A percentile compares a stretch with the other conserved stretches of the same genome.
Conservation (phyloP, 2,329 filamentous ascomycete species). For the Hypomyces rosellus region DNA sequence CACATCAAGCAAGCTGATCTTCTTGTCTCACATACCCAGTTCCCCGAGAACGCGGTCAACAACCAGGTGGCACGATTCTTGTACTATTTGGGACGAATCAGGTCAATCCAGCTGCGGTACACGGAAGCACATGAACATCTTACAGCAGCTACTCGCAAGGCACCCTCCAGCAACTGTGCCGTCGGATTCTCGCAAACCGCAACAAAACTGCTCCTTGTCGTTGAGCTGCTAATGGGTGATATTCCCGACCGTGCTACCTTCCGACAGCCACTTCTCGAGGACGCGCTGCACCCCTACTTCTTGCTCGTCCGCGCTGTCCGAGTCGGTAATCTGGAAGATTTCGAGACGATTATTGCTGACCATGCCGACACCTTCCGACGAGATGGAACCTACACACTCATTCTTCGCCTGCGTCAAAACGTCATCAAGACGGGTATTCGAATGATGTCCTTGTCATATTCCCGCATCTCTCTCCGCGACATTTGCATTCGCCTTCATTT, state of each 20-base stretch:
- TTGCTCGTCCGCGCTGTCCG: slow-evolving; percentile 90
- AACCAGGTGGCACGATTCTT: slow-evolving; percentile 97
- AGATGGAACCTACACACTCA: slow-evolving; percentile 92
- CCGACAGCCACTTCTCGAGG: slow-evolving; percentile 80
- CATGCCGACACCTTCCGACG: slow-evolving; percentile 81
- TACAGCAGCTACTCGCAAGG: slow-evolving; percentile 88
- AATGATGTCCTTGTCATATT: slow-evolving; percentile 98
- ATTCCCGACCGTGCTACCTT: slow-evolving; percentile 95
- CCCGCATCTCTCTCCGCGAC: slow-evolving; percentile 90
- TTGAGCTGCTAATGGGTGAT: slow-evolving; percentile 96
- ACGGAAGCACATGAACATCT: slow-evolving; percentile 95
- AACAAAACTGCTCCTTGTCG: slow-evolving; percentile 91
- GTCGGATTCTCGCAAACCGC: slow-evolving; percentile 94
- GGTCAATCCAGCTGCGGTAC: slow-evolving; percentile 92
- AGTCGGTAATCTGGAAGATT: slow-evolving; percentile 91
- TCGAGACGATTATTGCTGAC: slow-evolving; percentile 76
- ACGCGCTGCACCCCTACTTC: slow-evolving; percentile 86
- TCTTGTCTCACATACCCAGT: slow-evolving; percentile 90
- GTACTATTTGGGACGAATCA: slow-evolving; percentile 94
- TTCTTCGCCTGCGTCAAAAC: slow-evolving; percentile 91
- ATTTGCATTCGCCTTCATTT: slow-evolving; percentile 94
- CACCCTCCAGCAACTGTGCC: slow-evolving; percentile 81
- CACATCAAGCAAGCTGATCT: slow-evolving; percentile 96
- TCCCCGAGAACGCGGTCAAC: slow-evolving; percentile 89
- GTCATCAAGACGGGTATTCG: slow-evolving; percentile 99